A percentile compares a stretch with the other conserved stretches of the same genome.
phyloP scores from a whole-genome alignment of 75 land plant genomes.

The Ceratopteris richardii region DNA sequence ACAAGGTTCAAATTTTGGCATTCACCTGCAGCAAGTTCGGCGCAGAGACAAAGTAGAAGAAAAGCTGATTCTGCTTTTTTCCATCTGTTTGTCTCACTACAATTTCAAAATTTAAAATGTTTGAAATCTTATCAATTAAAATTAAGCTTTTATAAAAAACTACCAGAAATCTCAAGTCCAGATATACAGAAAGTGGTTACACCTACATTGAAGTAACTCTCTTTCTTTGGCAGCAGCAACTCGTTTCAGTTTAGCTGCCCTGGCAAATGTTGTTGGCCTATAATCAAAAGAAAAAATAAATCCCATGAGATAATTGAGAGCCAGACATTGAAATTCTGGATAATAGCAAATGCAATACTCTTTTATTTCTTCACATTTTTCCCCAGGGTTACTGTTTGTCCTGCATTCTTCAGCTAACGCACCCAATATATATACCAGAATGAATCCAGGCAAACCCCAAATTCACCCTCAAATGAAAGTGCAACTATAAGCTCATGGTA shows the following conservation, averaged over 20 bases:
- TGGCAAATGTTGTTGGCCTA: slow-evolving; percentile 86
- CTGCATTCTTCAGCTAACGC: no score
- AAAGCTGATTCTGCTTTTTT: background rate
- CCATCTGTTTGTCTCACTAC: slow-evolving; percentile 2
- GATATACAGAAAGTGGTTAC: background rate
- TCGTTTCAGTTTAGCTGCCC: slow-evolving; percentile 71
- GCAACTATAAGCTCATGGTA: no score
- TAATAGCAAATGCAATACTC: no score
- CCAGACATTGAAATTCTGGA: no score
- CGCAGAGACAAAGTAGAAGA: background rate
- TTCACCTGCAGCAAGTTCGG: background rate
- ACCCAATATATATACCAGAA: no score
- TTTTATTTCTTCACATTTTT: no score
- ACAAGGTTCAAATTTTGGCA: background rate
- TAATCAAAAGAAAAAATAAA: slow-evolving; percentile 1
- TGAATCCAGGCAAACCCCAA: no score
- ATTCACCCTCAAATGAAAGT: no score
- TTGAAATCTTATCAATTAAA: background rate
- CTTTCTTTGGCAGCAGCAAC: slow-evolving; percentile 69
- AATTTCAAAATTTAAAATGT: background rate
- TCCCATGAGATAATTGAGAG: no score
- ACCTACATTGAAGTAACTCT: slow-evolving; percentile 55
- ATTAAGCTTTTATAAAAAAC: background rate
- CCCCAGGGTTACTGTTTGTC: no score
- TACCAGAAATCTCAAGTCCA: no score